A percentile compares a stretch with the other conserved stretches of the same genome.
Evolutionary conservation across 2,329 filamentous ascomycete species (phyloP).

Genomic region (Cadophora sp.): DNA sequence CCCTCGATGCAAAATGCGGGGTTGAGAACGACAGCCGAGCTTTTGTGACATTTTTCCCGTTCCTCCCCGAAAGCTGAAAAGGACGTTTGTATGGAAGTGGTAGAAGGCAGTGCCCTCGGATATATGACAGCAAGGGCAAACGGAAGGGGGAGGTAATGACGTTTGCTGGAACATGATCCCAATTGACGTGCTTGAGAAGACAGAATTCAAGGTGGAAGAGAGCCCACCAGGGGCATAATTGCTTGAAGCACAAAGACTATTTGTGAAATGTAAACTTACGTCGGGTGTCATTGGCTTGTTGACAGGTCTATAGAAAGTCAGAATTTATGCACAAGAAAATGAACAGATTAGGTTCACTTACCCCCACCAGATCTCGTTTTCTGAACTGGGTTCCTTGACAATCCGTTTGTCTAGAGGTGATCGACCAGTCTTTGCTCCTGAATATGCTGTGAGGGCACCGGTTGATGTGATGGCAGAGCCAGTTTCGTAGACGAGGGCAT

Average conservation of each 20-base stretch:
- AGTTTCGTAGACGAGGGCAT: conserved; percentile 97
- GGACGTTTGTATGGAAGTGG: neutral
- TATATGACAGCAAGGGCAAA: neutral
- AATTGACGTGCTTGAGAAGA: neutral
- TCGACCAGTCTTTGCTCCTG: conserved; percentile 95
- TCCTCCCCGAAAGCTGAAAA: conserved; percentile 2
- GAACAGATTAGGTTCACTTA: conserved; percentile 25
- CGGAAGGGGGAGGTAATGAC: neutral
- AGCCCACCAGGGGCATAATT: neutral
- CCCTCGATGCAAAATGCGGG: conserved; percentile 34
- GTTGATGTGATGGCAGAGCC: conserved; percentile 96
- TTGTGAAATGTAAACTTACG: conserved; percentile 62
- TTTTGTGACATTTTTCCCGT: conserved; percentile 9
- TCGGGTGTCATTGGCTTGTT: conserved; percentile 99
- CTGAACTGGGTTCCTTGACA: conserved; percentile 87
- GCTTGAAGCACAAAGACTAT: neutral
- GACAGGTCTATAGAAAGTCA: conserved; percentile 63
- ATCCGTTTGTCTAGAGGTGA: conserved; percentile 98
- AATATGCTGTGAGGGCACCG: conserved; percentile 96
- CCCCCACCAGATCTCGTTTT: conserved; percentile 97
- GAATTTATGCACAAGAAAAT: conserved; percentile 7
- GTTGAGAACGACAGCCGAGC: conserved; percentile 24
- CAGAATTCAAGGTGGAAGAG: neutral
- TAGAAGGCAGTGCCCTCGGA: neutral
- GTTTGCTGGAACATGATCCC: neutral